Base-by-base conservation (phyloP, 2,329 filamentous ascomycete species). In the Arthrinium phaeospermum region DNA sequence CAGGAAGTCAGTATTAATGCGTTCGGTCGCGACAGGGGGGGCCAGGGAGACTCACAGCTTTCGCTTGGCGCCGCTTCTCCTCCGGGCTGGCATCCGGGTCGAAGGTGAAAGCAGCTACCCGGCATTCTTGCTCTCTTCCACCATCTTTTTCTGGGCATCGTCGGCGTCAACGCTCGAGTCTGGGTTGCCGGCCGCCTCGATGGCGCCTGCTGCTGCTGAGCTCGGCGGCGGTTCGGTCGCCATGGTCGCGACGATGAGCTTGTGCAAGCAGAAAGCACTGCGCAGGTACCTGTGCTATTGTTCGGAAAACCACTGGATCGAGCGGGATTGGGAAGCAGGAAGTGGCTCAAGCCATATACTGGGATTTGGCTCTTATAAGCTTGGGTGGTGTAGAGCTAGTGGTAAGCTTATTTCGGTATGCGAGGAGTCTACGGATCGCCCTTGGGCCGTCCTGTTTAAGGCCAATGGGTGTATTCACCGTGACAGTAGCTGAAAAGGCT, bases 51-150 rank as follows among this genome's bases (percentile, higher is more conserved):
- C 92, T 78, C 87, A 97, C 94, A 80, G 91, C 89, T 87, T 89
- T 87, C 30, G 93, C 92, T 80, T 95, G 93, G 45, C 92, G 92
- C 74, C 89, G 92, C 86, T 99, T 99, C 82, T 97, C 88, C 81
- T 95, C 94, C 0, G 92, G 88, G 61, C 88, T 92, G 57, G 95
- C 95, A 85, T 98, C 85, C 0, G 96, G 94, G 80, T 99, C 89
- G 84, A 98, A 99, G 74, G 91, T 90, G 81, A 93, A 96, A 75
- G 94, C 95, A 44, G 92, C 85, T 34, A 93, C 90, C 96, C 96
- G 16, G 92, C 94, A 78, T 93, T 92, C 79, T 88, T 90, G 76
- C 94, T 94, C 81, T 97, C 91, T 71, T 93, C 86, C 37, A 97
- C 87, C 68, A 98, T 88, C 77, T 90, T 89, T 76, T 89, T 87